Conservation (phyloP, 2,329 filamentous ascomycete species). For the Ramularia collo-cygni region DNA sequence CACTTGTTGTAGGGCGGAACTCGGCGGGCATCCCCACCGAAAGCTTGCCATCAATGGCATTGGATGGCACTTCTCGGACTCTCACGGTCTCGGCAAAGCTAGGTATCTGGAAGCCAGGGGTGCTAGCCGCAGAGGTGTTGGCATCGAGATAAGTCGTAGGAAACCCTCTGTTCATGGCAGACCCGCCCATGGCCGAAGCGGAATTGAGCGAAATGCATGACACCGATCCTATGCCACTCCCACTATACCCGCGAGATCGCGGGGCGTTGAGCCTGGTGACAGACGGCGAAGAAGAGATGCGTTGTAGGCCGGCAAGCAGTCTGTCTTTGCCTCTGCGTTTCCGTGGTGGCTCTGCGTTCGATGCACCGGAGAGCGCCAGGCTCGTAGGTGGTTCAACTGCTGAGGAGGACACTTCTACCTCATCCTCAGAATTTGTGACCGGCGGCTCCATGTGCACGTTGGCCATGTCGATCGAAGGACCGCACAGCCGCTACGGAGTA, state of each 20-base stretch:
- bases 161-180: conserved; percentile 51
- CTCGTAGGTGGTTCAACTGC: conserved; percentile 7
- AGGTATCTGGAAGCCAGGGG: conserved; percentile 40
- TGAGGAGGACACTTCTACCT: conserved; percentile 9
- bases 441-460: conserved; percentile 15
- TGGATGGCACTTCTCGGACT: conserved; percentile 48
- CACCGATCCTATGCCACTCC: conserved; percentile 54
- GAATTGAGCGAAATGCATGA: conserved; percentile 58
- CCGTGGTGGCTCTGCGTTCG: conserved; percentile 32
- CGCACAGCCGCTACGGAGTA: no score
- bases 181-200: conserved; percentile 43
- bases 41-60: conserved; percentile 39
- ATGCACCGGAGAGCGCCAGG: conserved; percentile 23
- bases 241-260: conserved; percentile 61
- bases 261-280: conserved; percentile 54
- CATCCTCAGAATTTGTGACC: conserved; percentile 4
- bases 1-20: conserved; percentile 39
- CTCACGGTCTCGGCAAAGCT: conserved; percentile 49
- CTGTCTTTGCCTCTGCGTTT: conserved; percentile 64
- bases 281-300: conserved; percentile 74
- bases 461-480: conserved; percentile 8
- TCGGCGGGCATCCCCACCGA: conserved; percentile 61
- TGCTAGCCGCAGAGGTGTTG: conserved; percentile 47
- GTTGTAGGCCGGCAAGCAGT: conserved; percentile 66
- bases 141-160: conserved; percentile 51